Evolutionary conservation across 768 basidiomycete species (phyloP).

Genomic region (Mycena crocata): DNA sequence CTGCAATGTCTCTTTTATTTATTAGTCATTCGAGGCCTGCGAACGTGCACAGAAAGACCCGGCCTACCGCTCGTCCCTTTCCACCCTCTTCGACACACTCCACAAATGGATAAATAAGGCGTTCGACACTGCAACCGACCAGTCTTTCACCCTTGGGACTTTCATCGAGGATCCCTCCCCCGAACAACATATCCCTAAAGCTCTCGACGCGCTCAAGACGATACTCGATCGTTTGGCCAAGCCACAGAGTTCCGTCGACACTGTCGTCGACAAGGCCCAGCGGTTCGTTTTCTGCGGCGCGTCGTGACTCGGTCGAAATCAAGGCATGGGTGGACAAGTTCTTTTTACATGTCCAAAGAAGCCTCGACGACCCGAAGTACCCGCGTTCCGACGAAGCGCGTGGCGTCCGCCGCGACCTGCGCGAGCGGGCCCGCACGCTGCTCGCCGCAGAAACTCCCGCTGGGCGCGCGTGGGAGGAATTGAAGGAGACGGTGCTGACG

Average conservation of each 20-base stretch:
- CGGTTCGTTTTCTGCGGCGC: conserved; percentile 59
- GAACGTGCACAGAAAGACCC: conserved; percentile 73
- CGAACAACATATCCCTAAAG: conserved; percentile 25
- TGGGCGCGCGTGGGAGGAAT: conserved; percentile 61
- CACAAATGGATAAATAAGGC: conserved; percentile 68
- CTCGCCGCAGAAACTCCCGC: conserved; percentile 56
- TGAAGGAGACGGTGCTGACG: conserved; percentile 58
- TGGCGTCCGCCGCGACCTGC: conserved; percentile 56
- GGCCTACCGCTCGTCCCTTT: conserved; percentile 66
- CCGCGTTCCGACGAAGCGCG: conserved; percentile 61
- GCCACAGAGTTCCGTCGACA: conserved; percentile 57
- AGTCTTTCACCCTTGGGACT: conserved; percentile 53
- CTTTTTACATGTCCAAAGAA: conserved; percentile 57
- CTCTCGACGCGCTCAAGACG: conserved; percentile 45
- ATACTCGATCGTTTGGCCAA: conserved; percentile 65
- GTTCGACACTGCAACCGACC: conserved; percentile 61
- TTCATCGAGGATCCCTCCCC: conserved; percentile 27
- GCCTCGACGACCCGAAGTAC: conserved; percentile 64
- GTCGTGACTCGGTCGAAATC: conserved; percentile 61
- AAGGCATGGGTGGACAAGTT: conserved; percentile 67
- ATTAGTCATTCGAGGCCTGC: conserved; percentile 56
- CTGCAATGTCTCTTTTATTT: neutral
- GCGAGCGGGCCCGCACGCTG: conserved; percentile 61
- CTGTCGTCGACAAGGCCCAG: conserved; percentile 55
- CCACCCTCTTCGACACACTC: conserved; percentile 66